Evolutionary conservation across 176 grass and related monocot species (phyloP).

Genomic region (Triticum urartu): DNA sequence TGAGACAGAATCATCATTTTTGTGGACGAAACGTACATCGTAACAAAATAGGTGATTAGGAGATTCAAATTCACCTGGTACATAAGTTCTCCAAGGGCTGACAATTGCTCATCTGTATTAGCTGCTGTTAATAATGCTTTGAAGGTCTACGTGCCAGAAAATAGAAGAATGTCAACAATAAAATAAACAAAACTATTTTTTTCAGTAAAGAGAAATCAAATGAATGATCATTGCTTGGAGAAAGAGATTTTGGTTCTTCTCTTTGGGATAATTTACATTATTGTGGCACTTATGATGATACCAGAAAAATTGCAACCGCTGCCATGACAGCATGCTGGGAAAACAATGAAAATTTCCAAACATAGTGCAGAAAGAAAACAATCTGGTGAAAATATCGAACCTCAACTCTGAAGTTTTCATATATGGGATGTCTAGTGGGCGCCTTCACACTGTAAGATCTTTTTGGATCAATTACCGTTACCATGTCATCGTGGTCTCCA

Average conservation of each 20-base stretch:
- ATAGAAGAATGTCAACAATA: slow-evolving; percentile 2
- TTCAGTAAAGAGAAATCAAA: background rate
- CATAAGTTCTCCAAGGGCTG: slow-evolving; percentile 92
- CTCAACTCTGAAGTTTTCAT: slow-evolving; percentile 96
- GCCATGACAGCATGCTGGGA: background rate
- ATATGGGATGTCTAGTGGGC: slow-evolving; percentile 93
- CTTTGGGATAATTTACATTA: background rate
- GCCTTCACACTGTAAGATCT: slow-evolving; percentile 75
- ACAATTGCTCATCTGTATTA: slow-evolving; percentile 77
- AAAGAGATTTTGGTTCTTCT: background rate
- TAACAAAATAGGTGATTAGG: background rate
- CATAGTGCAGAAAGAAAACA: background rate
- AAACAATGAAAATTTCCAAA: background rate
- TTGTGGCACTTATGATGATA: background rate
- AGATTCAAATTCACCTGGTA: slow-evolving; percentile 72
- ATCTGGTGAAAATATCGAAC: slow-evolving; percentile 24
- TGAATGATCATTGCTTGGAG: background rate
- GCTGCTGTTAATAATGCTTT: slow-evolving; percentile 70
- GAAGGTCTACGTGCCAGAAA: slow-evolving; percentile 43
- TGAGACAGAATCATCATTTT: background rate
- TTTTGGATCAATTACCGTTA: slow-evolving; percentile 75
- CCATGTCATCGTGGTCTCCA: slow-evolving; percentile 66
- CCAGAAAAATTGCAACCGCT: background rate
- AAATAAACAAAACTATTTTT: background rate
- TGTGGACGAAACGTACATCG: background rate